Conservation (phyloP, 129 eudicot species). For the Daucus carota region DH1_v3.0 NC_030383.2:39787501-39788000, state of each 20-base stretch:
- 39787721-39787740: not conserved
- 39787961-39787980: slow-evolving; percentile 16
- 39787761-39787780: not conserved
- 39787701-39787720: not conserved
- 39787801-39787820: not conserved
- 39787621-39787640: not conserved
- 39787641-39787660: not conserved
- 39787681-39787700: not conserved
- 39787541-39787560: not conserved
- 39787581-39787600: slow-evolving; percentile 13
- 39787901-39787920: slow-evolving; percentile 14
- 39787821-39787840: not conserved
- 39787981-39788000: slow-evolving; percentile 2
- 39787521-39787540: slow-evolving; percentile 12
- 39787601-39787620: slow-evolving; percentile 24
- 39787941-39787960: slow-evolving; percentile 24
- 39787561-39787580: not conserved
- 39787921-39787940: slow-evolving; percentile 24
- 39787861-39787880: not conserved
- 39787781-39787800: slow-evolving; percentile 6
- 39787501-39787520: slow-evolving; percentile 22
- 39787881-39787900: not conserved
- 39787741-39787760: not conserved
- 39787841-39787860: slow-evolving; percentile 11
- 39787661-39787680: not conserved